These are phyloP conservation scores for Colletotrichum sp. DNA, from an alignment of 2,329 filamentous ascomycete species.

Conservation along the genomic window DNA sequence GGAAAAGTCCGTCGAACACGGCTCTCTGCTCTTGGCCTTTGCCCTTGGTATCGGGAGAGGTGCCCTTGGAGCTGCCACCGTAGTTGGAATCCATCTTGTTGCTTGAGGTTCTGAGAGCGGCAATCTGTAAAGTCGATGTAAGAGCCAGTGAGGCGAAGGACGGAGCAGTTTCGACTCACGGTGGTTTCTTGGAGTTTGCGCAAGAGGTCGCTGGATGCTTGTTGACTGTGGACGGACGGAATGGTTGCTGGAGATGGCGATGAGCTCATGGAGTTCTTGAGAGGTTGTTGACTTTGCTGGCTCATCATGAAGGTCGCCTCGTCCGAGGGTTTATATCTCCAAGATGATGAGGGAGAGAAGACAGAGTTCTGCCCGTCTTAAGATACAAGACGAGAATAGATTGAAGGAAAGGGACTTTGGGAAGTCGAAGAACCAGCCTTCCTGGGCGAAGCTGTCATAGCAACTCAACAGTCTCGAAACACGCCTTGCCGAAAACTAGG, in stretches of 20 bases:
- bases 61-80: conserved; percentile 20
- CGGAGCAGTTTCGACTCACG: not conserved
- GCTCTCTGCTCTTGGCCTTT: conserved; percentile 4
- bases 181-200: conserved; percentile 19
- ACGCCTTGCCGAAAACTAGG: not conserved
- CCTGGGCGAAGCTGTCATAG: not conserved
- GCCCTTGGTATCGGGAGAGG: conserved; percentile 15
- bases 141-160: not conserved
- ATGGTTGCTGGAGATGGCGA: not conserved
- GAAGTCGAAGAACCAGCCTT: not conserved
- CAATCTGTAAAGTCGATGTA: not conserved
- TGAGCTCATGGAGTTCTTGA: not conserved
- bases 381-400: not conserved
- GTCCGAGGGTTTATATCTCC: conserved; percentile 11
- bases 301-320: conserved; percentile 12
- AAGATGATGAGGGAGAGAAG: not conserved
- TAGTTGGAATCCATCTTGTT: conserved; percentile 12
- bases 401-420: conserved; percentile 15
- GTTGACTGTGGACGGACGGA: not conserved
- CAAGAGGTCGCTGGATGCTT: conserved; percentile 5
- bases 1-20: conserved; percentile 26
- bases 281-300: not conserved
- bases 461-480: not conserved
- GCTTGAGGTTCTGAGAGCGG: conserved; percentile 1
- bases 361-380: not conserved